These are phyloP conservation scores for Reutealis trisperma DNA, from an alignment of 345 rosid species.

Conservation along the genomic window DNA sequence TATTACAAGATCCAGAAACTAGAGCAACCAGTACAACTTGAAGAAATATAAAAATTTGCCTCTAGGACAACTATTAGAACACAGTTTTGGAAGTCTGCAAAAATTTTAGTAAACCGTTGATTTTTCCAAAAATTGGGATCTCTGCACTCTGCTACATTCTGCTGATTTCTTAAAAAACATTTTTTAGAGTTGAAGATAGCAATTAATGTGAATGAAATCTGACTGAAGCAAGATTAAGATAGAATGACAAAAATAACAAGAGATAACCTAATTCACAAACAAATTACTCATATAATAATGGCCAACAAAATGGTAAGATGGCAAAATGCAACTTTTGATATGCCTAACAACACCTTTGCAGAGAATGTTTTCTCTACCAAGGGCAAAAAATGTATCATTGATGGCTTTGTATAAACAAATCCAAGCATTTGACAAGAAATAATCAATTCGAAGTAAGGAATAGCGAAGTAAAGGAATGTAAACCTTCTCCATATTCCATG, in stretches of 20 bases:
- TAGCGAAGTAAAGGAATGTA: slow-evolving; percentile 22
- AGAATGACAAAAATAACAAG: background rate
- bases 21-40: background rate
- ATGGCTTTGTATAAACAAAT: slow-evolving; percentile 6
- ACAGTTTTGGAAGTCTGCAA: background rate
- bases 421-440: background rate
- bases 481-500: slow-evolving; percentile 99
- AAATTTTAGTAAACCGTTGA: background rate
- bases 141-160: background rate
- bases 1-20: background rate
- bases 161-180: background rate
- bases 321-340: background rate
- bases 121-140: background rate
- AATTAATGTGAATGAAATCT: background rate
- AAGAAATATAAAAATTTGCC: slow-evolving; percentile 10
- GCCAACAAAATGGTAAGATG: background rate
- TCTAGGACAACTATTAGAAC: slow-evolving; percentile 7
- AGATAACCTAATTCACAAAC: background rate
- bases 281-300: background rate
- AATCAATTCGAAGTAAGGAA: background rate
- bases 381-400: background rate
- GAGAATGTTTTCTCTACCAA: background rate
- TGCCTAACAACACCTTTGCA: background rate
- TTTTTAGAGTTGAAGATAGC: background rate
- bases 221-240: background rate